phyloP scores from a whole-genome alignment of 139 green algal species.

The Dunaliella primolecta region DNA sequence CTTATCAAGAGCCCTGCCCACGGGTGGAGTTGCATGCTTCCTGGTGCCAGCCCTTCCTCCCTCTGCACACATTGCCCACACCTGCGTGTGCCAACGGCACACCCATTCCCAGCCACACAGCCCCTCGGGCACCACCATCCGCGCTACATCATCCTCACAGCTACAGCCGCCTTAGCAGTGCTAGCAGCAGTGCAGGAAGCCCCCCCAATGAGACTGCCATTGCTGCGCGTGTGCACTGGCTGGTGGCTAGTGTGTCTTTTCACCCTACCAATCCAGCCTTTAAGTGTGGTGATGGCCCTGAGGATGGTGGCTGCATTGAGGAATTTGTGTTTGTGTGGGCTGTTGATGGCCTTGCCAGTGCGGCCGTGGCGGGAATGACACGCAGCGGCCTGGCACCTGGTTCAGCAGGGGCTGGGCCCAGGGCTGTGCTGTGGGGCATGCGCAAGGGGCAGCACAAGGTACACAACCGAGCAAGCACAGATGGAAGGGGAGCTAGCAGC shows the following conservation, averaged over 20 bases:
- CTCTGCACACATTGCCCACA: not conserved
- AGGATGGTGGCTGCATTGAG: not conserved
- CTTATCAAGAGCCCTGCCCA: too few species aligned
- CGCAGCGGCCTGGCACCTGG: slow-evolving; percentile 5
- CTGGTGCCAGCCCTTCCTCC: slow-evolving; percentile 41
- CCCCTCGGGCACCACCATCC: too few species aligned
- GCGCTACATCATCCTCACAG: too few species aligned
- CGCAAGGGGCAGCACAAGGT: not conserved
- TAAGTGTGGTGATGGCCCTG: not conserved
- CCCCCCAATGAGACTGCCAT: not conserved
- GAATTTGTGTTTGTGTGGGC: slow-evolving; percentile 60
- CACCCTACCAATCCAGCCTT: not conserved
- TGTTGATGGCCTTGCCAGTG: slow-evolving; percentile 51
- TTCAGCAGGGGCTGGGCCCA: not conserved
- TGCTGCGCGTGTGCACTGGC: slow-evolving; percentile 45
- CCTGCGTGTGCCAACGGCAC: not conserved
- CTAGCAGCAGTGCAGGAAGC: not conserved
- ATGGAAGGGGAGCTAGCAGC: too few species aligned
- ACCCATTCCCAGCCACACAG: too few species aligned
- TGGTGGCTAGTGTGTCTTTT: slow-evolving; percentile 31
- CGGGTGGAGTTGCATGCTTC: slow-evolving; percentile 30
- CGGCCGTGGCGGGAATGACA: slow-evolving; percentile 50
- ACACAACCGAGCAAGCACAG: too few species aligned
- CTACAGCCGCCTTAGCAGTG: not conserved
- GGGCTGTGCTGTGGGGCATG: slow-evolving; percentile 56